These are phyloP conservation scores for Aspergillus terreus DNA, from an alignment of 2,329 filamentous ascomycete genomes.

Conservation along the genomic window DNA sequence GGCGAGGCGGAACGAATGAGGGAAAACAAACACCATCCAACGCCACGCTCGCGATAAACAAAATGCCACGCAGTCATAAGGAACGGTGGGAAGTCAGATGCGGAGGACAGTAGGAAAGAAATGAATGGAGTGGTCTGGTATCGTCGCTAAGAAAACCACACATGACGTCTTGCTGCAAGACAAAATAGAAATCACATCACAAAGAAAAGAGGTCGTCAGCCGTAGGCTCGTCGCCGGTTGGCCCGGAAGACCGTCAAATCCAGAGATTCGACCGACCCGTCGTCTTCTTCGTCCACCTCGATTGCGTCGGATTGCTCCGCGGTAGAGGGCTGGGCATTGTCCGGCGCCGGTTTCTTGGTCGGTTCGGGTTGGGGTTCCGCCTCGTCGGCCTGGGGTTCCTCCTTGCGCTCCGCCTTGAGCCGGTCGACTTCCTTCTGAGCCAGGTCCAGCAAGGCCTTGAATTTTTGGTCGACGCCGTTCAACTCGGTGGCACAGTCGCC, in stretches of 20 bases:
- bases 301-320: slow-evolving; percentile 6
- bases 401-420: slow-evolving; percentile 49
- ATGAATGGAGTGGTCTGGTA: slow-evolving; percentile 6
- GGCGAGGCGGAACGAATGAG: too few species aligned
- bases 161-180: not conserved
- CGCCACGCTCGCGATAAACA: not conserved
- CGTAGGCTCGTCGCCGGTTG: slow-evolving; percentile 10
- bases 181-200: not conserved
- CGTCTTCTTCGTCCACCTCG: slow-evolving; percentile 18
- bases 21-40: too few species aligned
- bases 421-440: slow-evolving; percentile 59
- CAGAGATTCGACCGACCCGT: slow-evolving; percentile 15
- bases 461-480: slow-evolving; percentile 61
- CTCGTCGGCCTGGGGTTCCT: slow-evolving; percentile 17
- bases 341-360: not conserved
- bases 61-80: not conserved
- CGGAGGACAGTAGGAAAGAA: not conserved
- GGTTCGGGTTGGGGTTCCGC: slow-evolving; percentile 3
- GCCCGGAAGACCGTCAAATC: slow-evolving; percentile 18
- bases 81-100: not conserved
- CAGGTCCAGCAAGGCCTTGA: slow-evolving; percentile 60
- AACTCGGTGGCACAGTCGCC: slow-evolving; percentile 81
- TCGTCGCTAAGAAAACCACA: slow-evolving; percentile 3
- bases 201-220: not conserved
- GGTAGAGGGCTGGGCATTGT: not conserved